Evolutionary conservation across 108 stramenopile species (phyloP), one percentile per base, ranked within the genome.

Genomic region (Cyclotella cryptica): DNA sequence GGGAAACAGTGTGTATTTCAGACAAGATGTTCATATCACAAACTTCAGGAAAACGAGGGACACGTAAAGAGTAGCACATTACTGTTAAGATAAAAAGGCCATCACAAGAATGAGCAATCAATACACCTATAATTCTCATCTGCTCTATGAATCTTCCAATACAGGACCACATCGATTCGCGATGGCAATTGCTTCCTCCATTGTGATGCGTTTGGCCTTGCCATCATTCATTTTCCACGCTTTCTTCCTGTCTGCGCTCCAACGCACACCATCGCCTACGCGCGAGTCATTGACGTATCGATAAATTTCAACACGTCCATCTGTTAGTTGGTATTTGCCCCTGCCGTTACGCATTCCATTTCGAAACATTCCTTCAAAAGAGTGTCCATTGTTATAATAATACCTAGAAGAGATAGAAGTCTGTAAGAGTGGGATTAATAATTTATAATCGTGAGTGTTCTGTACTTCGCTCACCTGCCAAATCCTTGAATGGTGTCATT

Each of bases 271-370:
- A 44, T 77, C 75, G 6, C 83, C 79, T 0, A 72, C 85, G 24
- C 88, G 80, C 11, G 63, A 19, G 71, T 88, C 86, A 60, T 84
- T 70, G 45, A 74, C 77, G 45, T 88, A 92, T 47, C 86, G 66
- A 61, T 84, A 84, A 41, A 89, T 84, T 63, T 92, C 90, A 8
- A 92, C 61, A 42, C 74, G 59, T 13, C 87, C 88, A 66, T 85
- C 83, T 12, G 75, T 79, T 4, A 74, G 70, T 70, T 92, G 90
- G 44, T 83, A 76, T 69, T 92, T 85, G 57, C 88, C 85, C 70
- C 83, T 79, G 14, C 90, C 90, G 47, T 87, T 66, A 19, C 86
- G 81, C 43, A 66, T 72, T 13, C 87, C 87, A 45, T 78, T 61
- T n/a, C 69, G 44, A 54, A 87, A 90, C 64, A 57, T 78, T 27